Conservation (phyloP, 2,329 filamentous ascomycete species). For the Phialophora chinensis region DNA sequence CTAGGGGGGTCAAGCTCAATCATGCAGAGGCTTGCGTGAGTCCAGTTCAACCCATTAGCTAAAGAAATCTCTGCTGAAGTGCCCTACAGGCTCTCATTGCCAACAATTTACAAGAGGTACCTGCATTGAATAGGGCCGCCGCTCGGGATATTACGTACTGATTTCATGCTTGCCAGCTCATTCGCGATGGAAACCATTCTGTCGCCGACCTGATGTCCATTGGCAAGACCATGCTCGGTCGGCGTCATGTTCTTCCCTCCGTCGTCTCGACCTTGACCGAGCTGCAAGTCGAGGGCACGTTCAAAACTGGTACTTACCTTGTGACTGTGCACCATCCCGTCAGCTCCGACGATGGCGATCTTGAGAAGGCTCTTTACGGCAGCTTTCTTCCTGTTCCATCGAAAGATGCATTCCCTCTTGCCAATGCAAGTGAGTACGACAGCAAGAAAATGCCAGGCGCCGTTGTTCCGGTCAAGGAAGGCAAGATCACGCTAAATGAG, state of each 20-base stretch:
- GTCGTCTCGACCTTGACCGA: conserved; percentile 79
- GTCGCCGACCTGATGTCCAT: conserved; percentile 93
- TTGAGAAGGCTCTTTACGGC: conserved; percentile 86
- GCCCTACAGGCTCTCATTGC: conserved; percentile 64
- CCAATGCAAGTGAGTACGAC: conserved; percentile 69
- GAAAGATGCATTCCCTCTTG: conserved; percentile 69
- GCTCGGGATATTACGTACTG: background rate
- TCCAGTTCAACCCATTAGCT: conserved; percentile 4
- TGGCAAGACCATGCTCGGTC: conserved; percentile 89
- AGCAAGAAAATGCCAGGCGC: conserved; percentile 76
- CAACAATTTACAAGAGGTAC: conserved; percentile 83
- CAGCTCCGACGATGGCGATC: conserved; percentile 81
- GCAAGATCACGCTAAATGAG: conserved; percentile 72
- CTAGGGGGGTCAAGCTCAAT: conserved; percentile 85
- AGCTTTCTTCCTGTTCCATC: conserved; percentile 84
- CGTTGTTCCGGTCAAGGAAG: conserved; percentile 72
- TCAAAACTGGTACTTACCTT: conserved; percentile 86
- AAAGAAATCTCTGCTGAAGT: conserved; percentile 17
- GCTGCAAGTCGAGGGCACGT: conserved; percentile 93
- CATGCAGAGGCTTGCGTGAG: conserved; percentile 82
- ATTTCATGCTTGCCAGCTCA: conserved; percentile 62
- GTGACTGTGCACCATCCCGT: conserved; percentile 94
- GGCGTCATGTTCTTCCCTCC: conserved; percentile 85
- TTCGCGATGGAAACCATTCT: conserved; percentile 91
- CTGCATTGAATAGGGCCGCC: conserved; percentile 19